Conservation (phyloP, 2,329 filamentous ascomycete species). For the Claviceps quebecensis region DNA sequence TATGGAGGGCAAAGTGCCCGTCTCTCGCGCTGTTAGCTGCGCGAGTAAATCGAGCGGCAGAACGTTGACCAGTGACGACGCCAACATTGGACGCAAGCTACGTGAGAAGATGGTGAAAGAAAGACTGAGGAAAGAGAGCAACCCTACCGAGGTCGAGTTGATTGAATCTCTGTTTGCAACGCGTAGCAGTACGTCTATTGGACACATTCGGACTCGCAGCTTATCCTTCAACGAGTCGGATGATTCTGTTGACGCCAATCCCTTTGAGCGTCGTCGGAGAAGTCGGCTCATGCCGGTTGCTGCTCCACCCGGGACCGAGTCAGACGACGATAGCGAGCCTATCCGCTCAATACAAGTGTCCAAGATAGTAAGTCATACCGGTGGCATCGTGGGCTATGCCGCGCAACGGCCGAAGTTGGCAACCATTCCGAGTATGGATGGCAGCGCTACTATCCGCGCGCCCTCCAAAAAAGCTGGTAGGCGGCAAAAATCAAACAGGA, state of each 20-base stretch:
- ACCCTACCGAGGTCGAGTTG: slow-evolving; percentile 28
- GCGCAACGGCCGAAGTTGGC: slow-evolving; percentile 30
- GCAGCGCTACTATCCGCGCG: slow-evolving; percentile 14
- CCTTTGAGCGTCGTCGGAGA: slow-evolving; percentile 15
- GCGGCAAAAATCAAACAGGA: slow-evolving; percentile 16
- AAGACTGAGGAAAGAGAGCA: slow-evolving; percentile 28
- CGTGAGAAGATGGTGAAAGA: slow-evolving; percentile 32
- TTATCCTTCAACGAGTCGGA: slow-evolving; percentile 24
- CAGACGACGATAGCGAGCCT: slow-evolving; percentile 21
- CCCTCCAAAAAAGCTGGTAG: slow-evolving; percentile 17
- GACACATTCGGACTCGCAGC: slow-evolving; percentile 21
- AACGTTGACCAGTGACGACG: slow-evolving; percentile 28
- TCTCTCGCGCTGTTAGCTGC: slow-evolving; percentile 47
- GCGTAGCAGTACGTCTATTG: slow-evolving; percentile 18
- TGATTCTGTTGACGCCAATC: slow-evolving; percentile 16
- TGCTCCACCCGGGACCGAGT: slow-evolving; percentile 17
- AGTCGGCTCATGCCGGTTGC: slow-evolving; percentile 15
- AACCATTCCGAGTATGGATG: slow-evolving; percentile 31
- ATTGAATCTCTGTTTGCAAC: slow-evolving; percentile 27
- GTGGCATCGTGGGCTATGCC: slow-evolving; percentile 16
- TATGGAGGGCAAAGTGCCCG: slow-evolving; percentile 75
- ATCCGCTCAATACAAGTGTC: slow-evolving; percentile 13
- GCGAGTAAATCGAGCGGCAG: slow-evolving; percentile 35
- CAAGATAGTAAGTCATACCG: slow-evolving; percentile 14
- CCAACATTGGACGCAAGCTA: slow-evolving; percentile 28